Conservation (phyloP, 2,329 filamentous ascomycete species). For the Beauveria medogensis region DNA sequence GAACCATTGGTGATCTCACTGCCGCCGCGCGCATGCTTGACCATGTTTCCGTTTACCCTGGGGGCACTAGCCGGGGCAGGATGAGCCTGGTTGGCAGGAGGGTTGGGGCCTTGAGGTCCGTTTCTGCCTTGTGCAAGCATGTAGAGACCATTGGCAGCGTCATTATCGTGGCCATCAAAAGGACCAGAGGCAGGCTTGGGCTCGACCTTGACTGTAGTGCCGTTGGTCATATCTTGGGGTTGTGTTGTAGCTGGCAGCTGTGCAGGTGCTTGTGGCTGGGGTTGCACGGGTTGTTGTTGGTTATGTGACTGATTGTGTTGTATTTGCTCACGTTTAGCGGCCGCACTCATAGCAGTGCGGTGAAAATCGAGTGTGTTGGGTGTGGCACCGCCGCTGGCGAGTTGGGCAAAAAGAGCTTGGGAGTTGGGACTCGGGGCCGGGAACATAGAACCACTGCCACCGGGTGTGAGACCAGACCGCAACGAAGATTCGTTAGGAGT, state of each 20-base stretch:
- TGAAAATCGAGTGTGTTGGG: constrained; percentile 92
- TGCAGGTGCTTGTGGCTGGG: background rate
- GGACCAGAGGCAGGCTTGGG: constrained; percentile 50
- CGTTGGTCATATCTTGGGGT: constrained; percentile 43
- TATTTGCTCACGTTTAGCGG: constrained; percentile 47
- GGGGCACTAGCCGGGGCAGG: constrained; percentile 31
- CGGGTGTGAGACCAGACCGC: constrained; percentile 83
- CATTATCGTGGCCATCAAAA: constrained; percentile 85
- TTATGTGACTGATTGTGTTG: constrained; percentile 27
- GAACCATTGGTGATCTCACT: constrained; percentile 66
- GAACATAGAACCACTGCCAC: constrained; percentile 96
- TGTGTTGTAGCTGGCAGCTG: constrained; percentile 38
- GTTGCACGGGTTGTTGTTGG: constrained; percentile 20
- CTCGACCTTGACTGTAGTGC: constrained; percentile 36
- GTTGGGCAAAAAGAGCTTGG: constrained; percentile 69
- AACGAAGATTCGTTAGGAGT: constrained; percentile 96
- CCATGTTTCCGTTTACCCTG: constrained; percentile 38
- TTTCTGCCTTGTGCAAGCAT: constrained; percentile 75
- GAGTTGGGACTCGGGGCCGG: constrained; percentile 83
- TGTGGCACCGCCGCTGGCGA: constrained; percentile 75
- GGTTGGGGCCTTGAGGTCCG: constrained; percentile 39
- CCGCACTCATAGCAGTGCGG: constrained; percentile 78
- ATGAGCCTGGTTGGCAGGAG: constrained; percentile 41
- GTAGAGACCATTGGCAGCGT: constrained; percentile 89
- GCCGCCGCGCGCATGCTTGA: constrained; percentile 41